Conservation (phyloP, 2,329 filamentous ascomycete genomes). For the Domatiomyces catenatus region DNA sequence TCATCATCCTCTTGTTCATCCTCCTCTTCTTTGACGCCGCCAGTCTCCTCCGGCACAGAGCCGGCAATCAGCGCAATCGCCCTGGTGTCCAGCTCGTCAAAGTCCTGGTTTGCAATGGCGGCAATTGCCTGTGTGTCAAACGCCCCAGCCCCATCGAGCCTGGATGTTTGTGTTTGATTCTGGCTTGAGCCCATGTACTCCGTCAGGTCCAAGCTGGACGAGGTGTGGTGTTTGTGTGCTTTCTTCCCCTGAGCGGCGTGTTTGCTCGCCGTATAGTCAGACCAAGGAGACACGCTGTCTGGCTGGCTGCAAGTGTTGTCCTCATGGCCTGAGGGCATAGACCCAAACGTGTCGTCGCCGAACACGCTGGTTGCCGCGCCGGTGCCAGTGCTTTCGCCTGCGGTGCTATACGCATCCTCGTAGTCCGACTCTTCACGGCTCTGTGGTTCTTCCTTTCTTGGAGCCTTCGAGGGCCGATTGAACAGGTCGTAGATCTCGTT, state of each 20-base stretch:
- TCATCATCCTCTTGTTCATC: slow-evolving; percentile 19
- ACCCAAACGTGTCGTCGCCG: slow-evolving; percentile 35
- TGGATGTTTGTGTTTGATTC: slow-evolving; percentile 18
- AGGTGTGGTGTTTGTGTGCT: slow-evolving; percentile 5
- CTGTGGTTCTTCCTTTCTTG: slow-evolving; percentile 32
- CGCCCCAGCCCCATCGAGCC: slow-evolving; percentile 5
- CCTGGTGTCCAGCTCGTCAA: slow-evolving; percentile 17
- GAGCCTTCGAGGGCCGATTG: slow-evolving; percentile 58
- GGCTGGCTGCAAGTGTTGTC: slow-evolving; percentile 31
- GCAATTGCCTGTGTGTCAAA: slow-evolving; percentile 17
- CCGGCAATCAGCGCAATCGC: slow-evolving; percentile 16
- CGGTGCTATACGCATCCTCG: slow-evolving; percentile 64
- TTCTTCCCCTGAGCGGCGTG: slow-evolving; percentile 40
- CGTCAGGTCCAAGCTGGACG: slow-evolving; percentile 9
- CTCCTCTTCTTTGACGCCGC: slow-evolving; percentile 21
- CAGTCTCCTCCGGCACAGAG: slow-evolving; percentile 14
- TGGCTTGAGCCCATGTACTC: slow-evolving; percentile 16
- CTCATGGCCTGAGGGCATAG: slow-evolving; percentile 4
- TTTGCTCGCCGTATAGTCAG: slow-evolving; percentile 64
- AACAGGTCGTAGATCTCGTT: slow-evolving; percentile 97
- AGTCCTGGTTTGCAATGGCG: slow-evolving; percentile 14
- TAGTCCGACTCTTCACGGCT: slow-evolving; percentile 52
- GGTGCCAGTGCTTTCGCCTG: slow-evolving; percentile 67
- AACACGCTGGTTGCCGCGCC: slow-evolving; percentile 51
- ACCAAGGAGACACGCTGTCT: slow-evolving; percentile 51